phyloP scores from a whole-genome alignment of 495 filamentous ascomycete genomes.

The Choiromyces venosus region DNA sequence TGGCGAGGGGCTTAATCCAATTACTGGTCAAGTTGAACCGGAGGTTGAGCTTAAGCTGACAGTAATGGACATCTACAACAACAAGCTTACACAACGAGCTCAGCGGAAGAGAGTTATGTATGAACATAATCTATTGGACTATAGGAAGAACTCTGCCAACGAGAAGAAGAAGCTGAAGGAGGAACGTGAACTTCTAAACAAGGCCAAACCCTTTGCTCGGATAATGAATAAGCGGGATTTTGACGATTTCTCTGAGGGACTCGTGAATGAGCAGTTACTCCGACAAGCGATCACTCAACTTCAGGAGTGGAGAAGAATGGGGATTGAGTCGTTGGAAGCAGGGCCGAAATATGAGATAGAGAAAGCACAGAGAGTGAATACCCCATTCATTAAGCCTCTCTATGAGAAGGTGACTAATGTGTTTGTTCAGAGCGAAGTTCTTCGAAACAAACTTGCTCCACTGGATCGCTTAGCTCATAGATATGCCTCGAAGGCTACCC shows the following conservation, averaged over 20 bases:
- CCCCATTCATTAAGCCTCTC: background rate
- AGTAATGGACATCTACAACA: conserved; percentile 98
- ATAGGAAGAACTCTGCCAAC: conserved; percentile 72
- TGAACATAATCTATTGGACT: conserved; percentile 87
- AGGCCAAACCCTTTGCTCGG: conserved; percentile 88
- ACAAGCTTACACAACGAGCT: conserved; percentile 80
- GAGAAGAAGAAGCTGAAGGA: conserved; percentile 97
- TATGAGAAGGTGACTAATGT: conserved; percentile 3
- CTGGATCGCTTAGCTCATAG: conserved; percentile 40
- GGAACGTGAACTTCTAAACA: conserved; percentile 81
- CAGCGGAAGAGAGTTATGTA: conserved; percentile 96
- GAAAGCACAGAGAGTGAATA: conserved; percentile 62
- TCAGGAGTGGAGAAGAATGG: conserved; percentile 85
- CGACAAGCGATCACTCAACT: conserved; percentile 83
- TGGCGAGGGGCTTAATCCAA: conserved; percentile 79
- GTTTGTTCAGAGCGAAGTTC: conserved; percentile 29
- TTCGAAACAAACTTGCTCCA: conserved; percentile 38
- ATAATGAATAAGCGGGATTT: conserved; percentile 96
- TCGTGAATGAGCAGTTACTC: conserved; percentile 85
- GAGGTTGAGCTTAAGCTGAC: conserved; percentile 97
- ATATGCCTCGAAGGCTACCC: conserved; percentile 40
- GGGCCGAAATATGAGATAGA: conserved; percentile 95
- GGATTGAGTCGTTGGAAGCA: conserved; percentile 72
- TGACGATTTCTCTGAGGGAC: conserved; percentile 70
- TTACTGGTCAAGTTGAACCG: conserved; percentile 76